phyloP scores from a whole-genome alignment of 139 green algal genomes.

The Medakamo hakoo region DNA sequence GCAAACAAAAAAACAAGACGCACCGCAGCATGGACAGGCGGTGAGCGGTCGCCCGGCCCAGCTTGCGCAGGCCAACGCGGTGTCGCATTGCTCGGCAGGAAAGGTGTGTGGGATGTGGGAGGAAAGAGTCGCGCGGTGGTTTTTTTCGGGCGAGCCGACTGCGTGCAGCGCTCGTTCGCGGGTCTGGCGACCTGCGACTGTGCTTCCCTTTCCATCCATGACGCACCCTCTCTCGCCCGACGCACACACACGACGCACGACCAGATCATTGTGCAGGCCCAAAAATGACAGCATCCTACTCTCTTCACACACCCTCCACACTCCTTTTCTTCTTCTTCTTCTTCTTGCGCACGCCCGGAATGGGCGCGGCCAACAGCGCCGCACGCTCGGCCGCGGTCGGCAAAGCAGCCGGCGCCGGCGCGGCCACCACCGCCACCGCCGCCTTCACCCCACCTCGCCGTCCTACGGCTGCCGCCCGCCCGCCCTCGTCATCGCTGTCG shows the following conservation, averaged over 20 bases:
- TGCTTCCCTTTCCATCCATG: too few species aligned
- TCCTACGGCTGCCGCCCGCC: neutral
- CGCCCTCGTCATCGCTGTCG: neutral
- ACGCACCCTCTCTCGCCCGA: too few species aligned
- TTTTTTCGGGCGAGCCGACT: too few species aligned
- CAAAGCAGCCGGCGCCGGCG: too few species aligned
- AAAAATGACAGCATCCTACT: too few species aligned
- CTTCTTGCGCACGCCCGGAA: neutral
- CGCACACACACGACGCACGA: neutral
- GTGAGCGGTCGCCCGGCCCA: slow-evolving; percentile 24
- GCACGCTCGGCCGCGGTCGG: too few species aligned
- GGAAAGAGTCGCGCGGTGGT: too few species aligned
- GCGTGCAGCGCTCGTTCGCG: too few species aligned
- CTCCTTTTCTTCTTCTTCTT: neutral
- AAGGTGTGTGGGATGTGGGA: too few species aligned
- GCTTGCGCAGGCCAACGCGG: slow-evolving; percentile 19
- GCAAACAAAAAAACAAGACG: slow-evolving; percentile 2
- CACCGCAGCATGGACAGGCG: slow-evolving; percentile 40
- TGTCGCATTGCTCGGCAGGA: slow-evolving; percentile 26
- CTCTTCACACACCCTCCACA: neutral
- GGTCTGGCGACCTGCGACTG: too few species aligned
- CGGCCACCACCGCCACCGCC: neutral
- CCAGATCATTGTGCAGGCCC: too few species aligned
- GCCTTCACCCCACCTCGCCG: neutral
- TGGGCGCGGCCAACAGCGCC: too few species aligned